Evolutionary conservation across 2,329 filamentous ascomycete genomes (phyloP).

Genomic region (Penicillium aurantiogriseum): DNA sequence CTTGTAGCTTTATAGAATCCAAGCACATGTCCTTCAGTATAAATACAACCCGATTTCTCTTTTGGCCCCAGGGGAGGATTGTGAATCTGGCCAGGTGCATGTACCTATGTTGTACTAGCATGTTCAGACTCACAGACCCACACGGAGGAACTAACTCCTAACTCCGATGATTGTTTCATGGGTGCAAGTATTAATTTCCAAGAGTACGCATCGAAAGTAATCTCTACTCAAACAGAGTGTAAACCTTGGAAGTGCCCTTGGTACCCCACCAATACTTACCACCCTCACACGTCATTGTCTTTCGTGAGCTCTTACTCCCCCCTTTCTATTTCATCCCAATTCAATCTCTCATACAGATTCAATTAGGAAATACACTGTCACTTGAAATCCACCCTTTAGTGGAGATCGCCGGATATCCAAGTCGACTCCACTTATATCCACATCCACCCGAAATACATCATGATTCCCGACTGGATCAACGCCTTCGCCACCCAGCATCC

Average conservation of each 20-base stretch:
- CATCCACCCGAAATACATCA: conserved; percentile 30
- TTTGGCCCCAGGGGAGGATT: neutral
- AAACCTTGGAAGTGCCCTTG: neutral
- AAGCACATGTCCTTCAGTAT: neutral
- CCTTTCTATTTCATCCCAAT: neutral
- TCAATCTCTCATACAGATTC: neutral
- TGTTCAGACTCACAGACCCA: neutral
- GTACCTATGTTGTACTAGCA: neutral
- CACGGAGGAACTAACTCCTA: neutral
- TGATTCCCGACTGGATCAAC: conserved; percentile 57
- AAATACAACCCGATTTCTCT: neutral
- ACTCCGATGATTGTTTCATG: neutral
- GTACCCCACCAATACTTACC: neutral
- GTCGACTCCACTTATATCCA: conserved; percentile 2
- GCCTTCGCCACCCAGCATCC: conserved; percentile 52
- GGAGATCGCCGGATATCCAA: conserved; percentile 1
- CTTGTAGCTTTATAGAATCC: neutral
- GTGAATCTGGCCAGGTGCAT: neutral
- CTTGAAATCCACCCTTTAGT: neutral
- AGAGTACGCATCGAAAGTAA: neutral
- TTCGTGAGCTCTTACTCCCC: neutral
- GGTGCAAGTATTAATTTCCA: too few species aligned
- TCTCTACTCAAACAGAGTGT: neutral
- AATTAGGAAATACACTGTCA: neutral
- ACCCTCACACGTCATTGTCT: neutral